Base-by-base conservation (phyloP, 768 basidiomycete genomes). In the Boletus reticulatus region DNA sequence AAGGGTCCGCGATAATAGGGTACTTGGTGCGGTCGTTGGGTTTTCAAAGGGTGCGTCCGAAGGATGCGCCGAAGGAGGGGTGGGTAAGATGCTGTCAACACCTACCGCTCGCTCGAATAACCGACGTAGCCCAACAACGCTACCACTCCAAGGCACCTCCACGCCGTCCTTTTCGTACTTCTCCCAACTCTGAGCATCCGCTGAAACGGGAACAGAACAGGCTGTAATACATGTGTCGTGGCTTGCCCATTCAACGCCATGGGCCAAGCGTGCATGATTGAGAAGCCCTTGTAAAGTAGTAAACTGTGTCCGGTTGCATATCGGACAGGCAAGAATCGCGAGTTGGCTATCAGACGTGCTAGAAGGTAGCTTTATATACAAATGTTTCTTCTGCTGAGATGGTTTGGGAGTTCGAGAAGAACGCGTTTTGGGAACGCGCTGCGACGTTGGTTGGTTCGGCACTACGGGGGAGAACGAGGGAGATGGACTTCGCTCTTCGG, bases 101-200 rank as follows among this genome's bases (percentile, higher is more conserved):
- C 78, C 80, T 1, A 82, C 80, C 0, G 81, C 81, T 24, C 77
- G 72, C 59, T 82, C 79, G 48, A 82, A 82, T 45, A 83, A 52
- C 49, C 78, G 63, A 52, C 75, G 67, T 44, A 82, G 58, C 48
- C 81, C 78, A 16, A 78, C 78, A n/a, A 80, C 61, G 39, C 67
- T 73, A 5, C 63, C 69, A 34, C 65, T 62, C 64, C 67, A 72
- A 41, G 66, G 50, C 20, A 71, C 62, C 32, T 72, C 71, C 53
- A 75, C 64, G 0, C 75, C 77, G 17, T 70, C 73, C 48, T 76
- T 68, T 56, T 80, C 78, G 34, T 68, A 67, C 20, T 67, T 64
- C 22, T 77, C 67, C 67, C 67, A 73, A 32, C 52, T 63, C 36
- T 67, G 67, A 20, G 74, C 64, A 5, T 76, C 70, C 0, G 61